Conservation (phyloP, 148 eudicot genomes). For the Nepenthes gracilis region DNA sequence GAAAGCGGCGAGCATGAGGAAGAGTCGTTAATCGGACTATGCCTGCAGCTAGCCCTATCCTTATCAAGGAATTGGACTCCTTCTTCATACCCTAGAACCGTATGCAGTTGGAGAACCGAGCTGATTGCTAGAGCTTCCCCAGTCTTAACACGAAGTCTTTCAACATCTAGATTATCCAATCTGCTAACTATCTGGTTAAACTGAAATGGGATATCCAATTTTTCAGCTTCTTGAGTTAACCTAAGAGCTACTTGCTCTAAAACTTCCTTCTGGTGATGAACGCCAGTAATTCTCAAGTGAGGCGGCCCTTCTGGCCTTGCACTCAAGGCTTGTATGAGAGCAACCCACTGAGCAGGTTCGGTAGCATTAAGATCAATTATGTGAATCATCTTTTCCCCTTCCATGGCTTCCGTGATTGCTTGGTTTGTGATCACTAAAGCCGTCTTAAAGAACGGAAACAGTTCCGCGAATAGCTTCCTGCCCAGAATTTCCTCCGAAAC, state of each 20-base stretch:
- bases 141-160: constrained; percentile 48
- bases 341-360: constrained; percentile 77
- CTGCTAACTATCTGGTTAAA: constrained; percentile 44
- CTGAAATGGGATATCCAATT: constrained; percentile 62
- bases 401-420: constrained; percentile 67
- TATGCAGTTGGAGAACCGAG: constrained; percentile 51
- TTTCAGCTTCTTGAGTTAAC: constrained; percentile 58
- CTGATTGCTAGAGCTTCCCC: constrained; percentile 72
- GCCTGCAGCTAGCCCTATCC: constrained; percentile 1
- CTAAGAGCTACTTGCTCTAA: constrained; percentile 47
- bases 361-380: constrained; percentile 47
- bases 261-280: constrained; percentile 53
- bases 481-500: constrained; percentile 39
- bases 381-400: constrained; percentile 66
- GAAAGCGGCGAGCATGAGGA: constrained; percentile 27
- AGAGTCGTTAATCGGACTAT: constrained; percentile 33
- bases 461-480: constrained; percentile 42
- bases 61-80: not conserved
- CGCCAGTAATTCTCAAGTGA: constrained; percentile 60
- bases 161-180: constrained; percentile 52
- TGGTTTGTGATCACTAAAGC: constrained; percentile 55
- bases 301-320: constrained; percentile 58
- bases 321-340: constrained; percentile 42
- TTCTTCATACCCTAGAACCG: constrained; percentile 49
- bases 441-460: constrained; percentile 51